These are phyloP conservation scores for Meredithiella fracta DNA, from an alignment of 2,329 filamentous ascomycete species.

Conservation along the genomic window DNA sequence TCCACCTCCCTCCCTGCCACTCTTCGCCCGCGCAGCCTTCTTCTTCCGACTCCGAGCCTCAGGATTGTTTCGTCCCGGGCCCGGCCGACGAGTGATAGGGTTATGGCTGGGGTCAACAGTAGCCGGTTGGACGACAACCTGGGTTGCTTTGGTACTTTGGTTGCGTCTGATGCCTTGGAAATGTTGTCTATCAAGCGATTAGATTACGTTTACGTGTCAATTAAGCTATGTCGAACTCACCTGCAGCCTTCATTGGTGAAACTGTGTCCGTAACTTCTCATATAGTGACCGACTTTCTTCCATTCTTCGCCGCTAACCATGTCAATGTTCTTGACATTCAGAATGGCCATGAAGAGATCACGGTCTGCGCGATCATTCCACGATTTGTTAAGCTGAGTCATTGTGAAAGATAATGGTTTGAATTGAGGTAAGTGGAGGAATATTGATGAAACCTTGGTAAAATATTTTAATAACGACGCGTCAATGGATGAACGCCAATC, in stretches of 20 bases:
- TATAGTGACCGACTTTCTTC: conserved; percentile 44
- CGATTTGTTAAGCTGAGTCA: conserved; percentile 32
- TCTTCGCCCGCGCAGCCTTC: conserved; percentile 10
- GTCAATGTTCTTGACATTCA: conserved; percentile 46
- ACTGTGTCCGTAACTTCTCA: conserved; percentile 42
- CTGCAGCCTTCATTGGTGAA: conserved; percentile 49
- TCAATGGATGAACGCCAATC: no score
- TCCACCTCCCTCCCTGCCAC: no score
- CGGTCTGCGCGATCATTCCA: conserved; percentile 46
- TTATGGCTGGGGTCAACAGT: conserved; percentile 34
- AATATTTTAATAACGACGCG: no score
- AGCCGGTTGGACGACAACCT: background rate
- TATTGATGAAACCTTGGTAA: no score
- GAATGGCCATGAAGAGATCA: conserved; percentile 46
- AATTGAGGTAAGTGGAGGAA: background rate
- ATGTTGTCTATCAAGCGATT: conserved; percentile 33
- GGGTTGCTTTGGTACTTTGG: conserved; percentile 30
- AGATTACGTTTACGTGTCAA: no score
- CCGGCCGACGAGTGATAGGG: conserved; percentile 43
- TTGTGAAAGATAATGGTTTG: conserved; percentile 20
- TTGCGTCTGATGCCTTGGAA: conserved; percentile 43
- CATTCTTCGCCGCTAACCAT: conserved; percentile 47
- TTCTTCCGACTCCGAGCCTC: conserved; percentile 32
- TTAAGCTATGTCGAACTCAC: conserved; percentile 36
- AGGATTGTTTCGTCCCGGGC: conserved; percentile 29